Evolutionary conservation across 23 red algal species (phyloP), one percentile per base, ranked within the genome.

Genomic region (Agarophyton chilense): DNA sequence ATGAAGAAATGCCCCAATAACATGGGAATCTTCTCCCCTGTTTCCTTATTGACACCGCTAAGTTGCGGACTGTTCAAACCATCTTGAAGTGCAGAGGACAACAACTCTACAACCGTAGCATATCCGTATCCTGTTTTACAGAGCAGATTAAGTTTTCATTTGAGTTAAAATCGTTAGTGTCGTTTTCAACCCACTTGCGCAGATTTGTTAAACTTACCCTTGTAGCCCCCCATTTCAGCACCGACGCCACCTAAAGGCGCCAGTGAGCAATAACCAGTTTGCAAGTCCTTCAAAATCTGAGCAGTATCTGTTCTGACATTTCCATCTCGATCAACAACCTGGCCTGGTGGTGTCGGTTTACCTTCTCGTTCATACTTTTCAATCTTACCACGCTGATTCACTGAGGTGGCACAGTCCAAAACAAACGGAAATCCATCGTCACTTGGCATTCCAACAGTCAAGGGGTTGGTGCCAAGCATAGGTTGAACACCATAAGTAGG

Each of bases 331-430:
- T 92, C 89, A 14, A 92, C 79, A 52, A 92, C 89, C 77, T 92
- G 89, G 10, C 89, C 89, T 2, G 77, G 67, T 5, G 89, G 89
- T 31, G 89, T 92, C 39, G 77, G 77, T 77, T 82, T 83, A 10
- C 89, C 89, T 50, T 92, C 89, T 57, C 89, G 63, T 25, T 78
- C 89, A 63, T 92, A 92, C 78, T 83, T 82, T 75, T 92, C 89
- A 82, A 92, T 92, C 89, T 92, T 92, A 44, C 89, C 89, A 13
- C 89, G 71, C 66, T 92, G 89, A 47, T 92, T 92, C 32, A 92
- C 79, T 43, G 58, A 72, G 35, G 89, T 92, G 8, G 89, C 89
- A 45, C 76, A 81, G 60, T 92, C 89, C 62, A 92, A 82, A 57
- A 82, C 38, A 60, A 77, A 92, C 42, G 75, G 89, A 56, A 92